These are phyloP conservation scores for Russula olivacea DNA, from an alignment of 768 basidiomycete species.

Conservation along the genomic window DNA sequence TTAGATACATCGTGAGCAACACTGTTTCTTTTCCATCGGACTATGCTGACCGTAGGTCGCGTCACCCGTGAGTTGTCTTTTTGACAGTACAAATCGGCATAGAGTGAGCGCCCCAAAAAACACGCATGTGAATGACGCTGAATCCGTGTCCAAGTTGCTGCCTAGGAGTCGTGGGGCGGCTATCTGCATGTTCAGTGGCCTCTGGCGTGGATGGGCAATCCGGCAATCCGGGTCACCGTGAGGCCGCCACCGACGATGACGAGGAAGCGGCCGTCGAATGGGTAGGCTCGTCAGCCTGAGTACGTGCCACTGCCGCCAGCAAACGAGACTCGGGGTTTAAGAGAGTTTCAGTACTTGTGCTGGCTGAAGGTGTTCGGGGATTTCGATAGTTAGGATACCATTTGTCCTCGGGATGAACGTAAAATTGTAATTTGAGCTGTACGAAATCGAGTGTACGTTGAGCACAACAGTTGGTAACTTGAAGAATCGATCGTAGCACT, in stretches of 20 bases:
- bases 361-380: no score
- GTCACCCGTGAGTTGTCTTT: constrained; percentile 34
- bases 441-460: background rate
- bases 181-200: background rate
- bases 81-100: background rate
- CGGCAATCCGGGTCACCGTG: background rate
- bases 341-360: background rate
- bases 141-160: background rate
- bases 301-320: background rate
- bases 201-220: background rate
- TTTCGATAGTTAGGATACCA: background rate
- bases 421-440: constrained; percentile 10
- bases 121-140: background rate
- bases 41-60: constrained; percentile 26
- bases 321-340: background rate
- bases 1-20: constrained; percentile 65
- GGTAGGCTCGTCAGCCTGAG: background rate
- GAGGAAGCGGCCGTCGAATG: background rate
- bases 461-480: background rate
- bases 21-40: constrained; percentile 22
- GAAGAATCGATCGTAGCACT: background rate
- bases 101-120: no score
- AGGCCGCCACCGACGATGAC: background rate
- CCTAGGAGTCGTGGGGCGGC: background rate
- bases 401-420: constrained; percentile 3